These are phyloP conservation scores for Cyclanthera cordifolia DNA, from an alignment of 306 rosid species.

Conservation along the genomic window DNA sequence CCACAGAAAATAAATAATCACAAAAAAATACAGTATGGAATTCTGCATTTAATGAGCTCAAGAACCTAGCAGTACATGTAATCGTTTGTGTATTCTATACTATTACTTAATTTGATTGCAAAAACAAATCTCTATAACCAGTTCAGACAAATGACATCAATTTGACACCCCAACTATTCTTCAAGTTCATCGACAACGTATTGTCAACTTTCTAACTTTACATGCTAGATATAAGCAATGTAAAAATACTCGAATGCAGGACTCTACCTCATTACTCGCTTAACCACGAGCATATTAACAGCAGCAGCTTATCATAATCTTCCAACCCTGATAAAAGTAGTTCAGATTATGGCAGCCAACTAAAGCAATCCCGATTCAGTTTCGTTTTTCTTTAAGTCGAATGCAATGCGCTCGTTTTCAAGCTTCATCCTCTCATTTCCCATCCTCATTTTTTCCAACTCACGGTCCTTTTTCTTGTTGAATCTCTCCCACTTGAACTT, in stretches of 20 bases:
- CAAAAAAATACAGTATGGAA: too few species aligned
- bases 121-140: not conserved
- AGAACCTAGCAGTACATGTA: not conserved
- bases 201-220: slow-evolving; percentile 20
- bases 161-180: slow-evolving; percentile 8
- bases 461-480: slow-evolving; percentile 65
- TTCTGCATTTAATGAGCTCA: not conserved
- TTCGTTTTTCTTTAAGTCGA: slow-evolving; percentile 63
- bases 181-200: slow-evolving; percentile 18
- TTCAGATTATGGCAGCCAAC: slow-evolving; percentile 15
- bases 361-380: slow-evolving; percentile 38
- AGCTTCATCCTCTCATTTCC: slow-evolving; percentile 78
- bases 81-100: not conserved
- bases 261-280: not conserved
- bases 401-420: slow-evolving; percentile 57
- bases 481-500: slow-evolving; percentile 71
- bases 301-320: not conserved
- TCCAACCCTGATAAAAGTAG: slow-evolving; percentile 10
- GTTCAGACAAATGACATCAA: slow-evolving; percentile 2
- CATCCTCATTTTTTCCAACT: slow-evolving; percentile 70
- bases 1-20: too few species aligned
- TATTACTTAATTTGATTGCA: not conserved
- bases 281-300: not conserved
- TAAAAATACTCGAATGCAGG: not conserved
- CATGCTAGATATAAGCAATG: slow-evolving; percentile 12